phyloP scores from a whole-genome alignment of 1,284 basidiomycete species.

The Trichosporon sp. region DNA sequence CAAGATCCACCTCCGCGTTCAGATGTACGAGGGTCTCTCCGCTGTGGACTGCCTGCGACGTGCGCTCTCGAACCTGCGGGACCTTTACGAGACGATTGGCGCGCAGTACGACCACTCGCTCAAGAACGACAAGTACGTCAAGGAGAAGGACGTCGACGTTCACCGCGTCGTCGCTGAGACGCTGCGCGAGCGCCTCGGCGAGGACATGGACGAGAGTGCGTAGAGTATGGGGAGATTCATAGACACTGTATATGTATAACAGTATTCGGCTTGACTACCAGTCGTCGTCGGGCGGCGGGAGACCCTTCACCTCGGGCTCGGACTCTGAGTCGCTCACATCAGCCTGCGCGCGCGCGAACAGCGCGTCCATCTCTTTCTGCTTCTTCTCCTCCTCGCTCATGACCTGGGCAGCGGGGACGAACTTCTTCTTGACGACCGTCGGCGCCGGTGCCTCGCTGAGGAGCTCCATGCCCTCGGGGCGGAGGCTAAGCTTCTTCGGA shows the following conservation, averaged over 20 bases:
- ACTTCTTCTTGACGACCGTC: conserved; percentile 41
- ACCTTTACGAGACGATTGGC: conserved; percentile 70
- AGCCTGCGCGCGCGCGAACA: conserved; percentile 51
- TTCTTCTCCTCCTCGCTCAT: conserved; percentile 53
- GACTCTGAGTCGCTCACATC: conserved; percentile 47
- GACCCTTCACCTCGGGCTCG: conserved; percentile 37
- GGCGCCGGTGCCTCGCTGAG: conserved; percentile 49
- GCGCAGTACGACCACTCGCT: conserved; percentile 62
- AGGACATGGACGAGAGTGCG: conserved; percentile 35
- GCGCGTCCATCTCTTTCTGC: conserved; percentile 50
- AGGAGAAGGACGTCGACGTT: conserved; percentile 55
- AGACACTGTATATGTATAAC: conserved; percentile 23
- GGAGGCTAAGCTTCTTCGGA: conserved; percentile 38
- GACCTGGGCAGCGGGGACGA: conserved; percentile 48
- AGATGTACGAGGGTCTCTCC: conserved; percentile 91
- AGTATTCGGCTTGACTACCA: conserved; percentile 33
- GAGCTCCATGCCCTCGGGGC: conserved; percentile 54
- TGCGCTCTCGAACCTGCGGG: conserved; percentile 74
- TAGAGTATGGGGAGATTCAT: not conserved
- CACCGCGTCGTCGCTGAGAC: conserved; percentile 48
- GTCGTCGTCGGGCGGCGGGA: conserved; percentile 52
- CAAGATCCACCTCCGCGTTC: conserved; percentile 91
- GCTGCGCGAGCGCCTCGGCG: conserved; percentile 41
- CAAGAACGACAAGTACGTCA: conserved; percentile 48
- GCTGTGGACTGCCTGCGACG: conserved; percentile 74